A percentile compares a stretch with the other conserved stretches of the same genome.
Evolutionary conservation across 176 grass and related monocot genomes (phyloP).

Genomic region (Microstegium vimineum): DNA sequence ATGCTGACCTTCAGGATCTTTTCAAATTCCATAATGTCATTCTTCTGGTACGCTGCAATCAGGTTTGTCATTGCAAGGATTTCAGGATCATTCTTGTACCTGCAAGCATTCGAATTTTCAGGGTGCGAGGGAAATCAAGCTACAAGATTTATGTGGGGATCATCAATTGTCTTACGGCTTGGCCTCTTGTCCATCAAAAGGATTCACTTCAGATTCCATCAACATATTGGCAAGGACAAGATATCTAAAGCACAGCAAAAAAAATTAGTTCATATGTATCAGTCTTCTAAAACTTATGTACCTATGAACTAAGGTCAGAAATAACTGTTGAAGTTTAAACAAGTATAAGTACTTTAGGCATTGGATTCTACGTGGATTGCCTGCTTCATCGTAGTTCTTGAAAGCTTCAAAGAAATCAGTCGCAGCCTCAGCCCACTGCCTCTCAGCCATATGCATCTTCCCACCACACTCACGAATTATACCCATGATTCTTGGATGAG

Average conservation of each 20-base stretch:
- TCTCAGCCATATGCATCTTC: conserved; percentile 99
- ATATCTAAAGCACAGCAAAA: too few relatives aligned
- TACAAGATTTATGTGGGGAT: conserved; percentile 3
- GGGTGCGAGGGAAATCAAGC: background rate
- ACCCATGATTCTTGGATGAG: conserved; percentile 99
- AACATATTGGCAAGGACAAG: conserved; percentile 99
- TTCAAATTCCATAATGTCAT: conserved; percentile 97
- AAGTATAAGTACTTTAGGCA: conserved; percentile 72
- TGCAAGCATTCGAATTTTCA: conserved; percentile 36
- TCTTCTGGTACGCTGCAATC: conserved; percentile 97
- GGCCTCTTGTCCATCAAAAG: conserved; percentile 98
- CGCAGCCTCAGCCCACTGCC: conserved; percentile 83
- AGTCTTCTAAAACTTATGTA: background rate
- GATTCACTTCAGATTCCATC: conserved; percentile 99
- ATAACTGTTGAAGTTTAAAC: conserved; percentile 9
- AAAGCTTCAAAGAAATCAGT: conserved; percentile 99
- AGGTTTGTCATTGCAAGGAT: conserved; percentile 99
- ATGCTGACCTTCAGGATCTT: conserved; percentile 86
- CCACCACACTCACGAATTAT: conserved; percentile 99
- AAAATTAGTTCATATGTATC: background rate
- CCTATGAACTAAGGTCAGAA: background rate
- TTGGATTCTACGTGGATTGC: conserved; percentile 86
- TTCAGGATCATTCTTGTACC: conserved; percentile 99
- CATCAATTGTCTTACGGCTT: conserved; percentile 69
- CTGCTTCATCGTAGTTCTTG: conserved; percentile 99